phyloP scores from a whole-genome alignment of 2,329 filamentous ascomycete species.

The Aureobasidium sp. region DNA sequence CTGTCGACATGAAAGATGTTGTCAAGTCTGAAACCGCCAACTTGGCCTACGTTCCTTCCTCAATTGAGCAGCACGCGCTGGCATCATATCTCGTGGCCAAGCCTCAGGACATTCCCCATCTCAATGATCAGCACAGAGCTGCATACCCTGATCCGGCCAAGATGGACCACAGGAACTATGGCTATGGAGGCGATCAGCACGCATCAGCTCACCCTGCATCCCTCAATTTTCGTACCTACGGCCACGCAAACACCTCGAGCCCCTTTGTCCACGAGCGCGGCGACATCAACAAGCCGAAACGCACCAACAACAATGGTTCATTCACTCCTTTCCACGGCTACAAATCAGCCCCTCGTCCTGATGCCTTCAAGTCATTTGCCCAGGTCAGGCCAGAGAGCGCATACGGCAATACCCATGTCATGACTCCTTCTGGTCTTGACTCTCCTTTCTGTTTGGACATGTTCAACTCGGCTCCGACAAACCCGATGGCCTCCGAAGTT shows the following conservation, averaged over 20 bases:
- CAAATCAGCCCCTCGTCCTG: neutral
- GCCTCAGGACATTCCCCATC: neutral
- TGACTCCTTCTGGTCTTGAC: neutral
- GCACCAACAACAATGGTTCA: neutral
- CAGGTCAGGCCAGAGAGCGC: neutral
- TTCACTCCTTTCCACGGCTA: neutral
- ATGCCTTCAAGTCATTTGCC: neutral
- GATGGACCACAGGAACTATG: neutral
- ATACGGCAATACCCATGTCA: neutral
- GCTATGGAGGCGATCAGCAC: neutral
- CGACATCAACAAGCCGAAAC: neutral
- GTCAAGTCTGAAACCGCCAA: neutral
- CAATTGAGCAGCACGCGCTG: neutral
- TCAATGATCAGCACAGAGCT: neutral
- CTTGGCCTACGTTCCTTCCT: neutral
- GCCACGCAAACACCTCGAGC: neutral
- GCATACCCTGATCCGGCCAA: neutral
- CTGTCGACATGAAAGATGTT: neutral
- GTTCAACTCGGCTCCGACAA: neutral
- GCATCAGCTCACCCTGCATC: neutral
- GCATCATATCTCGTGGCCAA: neutral
- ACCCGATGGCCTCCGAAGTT: neutral
- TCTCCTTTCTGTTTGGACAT: slow-evolving; percentile 2
- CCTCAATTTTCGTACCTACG: neutral
- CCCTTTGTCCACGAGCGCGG: neutral